phyloP scores from a whole-genome alignment of 176 grass and related monocot genomes.

The Miscanthus lutarioriparius region DNA sequence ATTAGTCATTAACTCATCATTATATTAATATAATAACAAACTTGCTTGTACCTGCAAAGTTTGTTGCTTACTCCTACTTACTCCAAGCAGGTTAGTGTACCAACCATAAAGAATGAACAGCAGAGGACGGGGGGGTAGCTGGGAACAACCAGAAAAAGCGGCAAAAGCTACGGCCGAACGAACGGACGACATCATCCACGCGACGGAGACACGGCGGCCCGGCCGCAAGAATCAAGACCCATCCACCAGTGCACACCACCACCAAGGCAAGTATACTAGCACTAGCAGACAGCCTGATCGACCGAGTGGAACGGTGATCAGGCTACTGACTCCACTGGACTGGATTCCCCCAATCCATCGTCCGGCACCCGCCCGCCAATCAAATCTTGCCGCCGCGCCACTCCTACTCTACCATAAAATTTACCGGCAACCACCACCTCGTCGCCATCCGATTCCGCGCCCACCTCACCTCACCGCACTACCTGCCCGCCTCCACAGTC shows the following conservation, averaged over 20 bases:
- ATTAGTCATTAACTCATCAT: too few species aligned
- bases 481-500: not conserved
- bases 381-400: conserved; percentile 28
- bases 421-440: conserved; percentile 30
- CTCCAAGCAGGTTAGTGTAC: not conserved
- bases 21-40: not conserved
- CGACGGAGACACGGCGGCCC: not conserved
- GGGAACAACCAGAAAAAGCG: not conserved
- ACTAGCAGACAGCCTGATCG: not conserved
- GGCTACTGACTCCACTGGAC: not conserved
- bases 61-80: conserved; percentile 11
- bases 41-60: not conserved
- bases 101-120: not conserved
- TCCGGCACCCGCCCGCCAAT: conserved; percentile 1
- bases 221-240: conserved; percentile 22
- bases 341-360: conserved; percentile 14
- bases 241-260: not conserved
- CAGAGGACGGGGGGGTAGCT: not conserved
- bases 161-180: conserved; percentile 3
- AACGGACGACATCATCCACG: conserved; percentile 22
- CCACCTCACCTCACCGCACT: conserved; percentile 19
- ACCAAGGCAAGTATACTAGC: not conserved
- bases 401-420: conserved; percentile 8
- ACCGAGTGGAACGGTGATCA: not conserved
- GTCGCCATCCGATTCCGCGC: conserved; percentile 31